phyloP scores from a whole-genome alignment of 352 stramenopile species.

The Hyaloperonospora arabidopsidis region DNA sequence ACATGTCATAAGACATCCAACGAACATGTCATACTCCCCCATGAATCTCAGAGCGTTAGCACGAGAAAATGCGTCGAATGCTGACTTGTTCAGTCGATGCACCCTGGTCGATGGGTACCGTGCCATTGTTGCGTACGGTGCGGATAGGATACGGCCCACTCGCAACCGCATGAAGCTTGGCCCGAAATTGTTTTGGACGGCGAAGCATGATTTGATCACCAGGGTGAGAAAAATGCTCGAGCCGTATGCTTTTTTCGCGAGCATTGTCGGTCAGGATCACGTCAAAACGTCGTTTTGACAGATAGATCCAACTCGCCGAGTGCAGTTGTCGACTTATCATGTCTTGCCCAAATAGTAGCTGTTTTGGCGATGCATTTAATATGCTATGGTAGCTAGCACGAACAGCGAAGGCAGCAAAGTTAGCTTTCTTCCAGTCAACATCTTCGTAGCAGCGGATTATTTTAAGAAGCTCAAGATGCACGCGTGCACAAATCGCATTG shows the following conservation, averaged over 20 bases:
- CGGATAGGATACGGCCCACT: constrained; percentile 6
- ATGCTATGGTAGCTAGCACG: constrained; percentile 12
- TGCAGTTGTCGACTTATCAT: constrained; percentile 8
- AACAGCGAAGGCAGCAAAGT: constrained; percentile 11
- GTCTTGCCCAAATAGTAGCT: constrained; percentile 11
- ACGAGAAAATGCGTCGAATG: constrained; percentile 14
- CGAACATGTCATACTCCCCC: constrained; percentile 7
- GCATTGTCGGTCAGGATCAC: constrained; percentile 15
- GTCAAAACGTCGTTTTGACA: constrained; percentile 7
- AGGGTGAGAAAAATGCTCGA: constrained; percentile 12
- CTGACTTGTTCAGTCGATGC: constrained; percentile 4
- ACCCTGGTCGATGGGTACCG: constrained; percentile 2
- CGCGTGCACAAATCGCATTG: constrained; percentile 11
- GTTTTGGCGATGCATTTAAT: constrained; percentile 5
- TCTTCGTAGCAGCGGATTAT: not conserved
- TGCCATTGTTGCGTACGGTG: constrained; percentile 9
- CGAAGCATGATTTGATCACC: constrained; percentile 8
- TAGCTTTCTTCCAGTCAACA: not conserved
- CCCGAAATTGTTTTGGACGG: constrained; percentile 3
- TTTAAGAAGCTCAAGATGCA: constrained; percentile 11
- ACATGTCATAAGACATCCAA: too few species aligned
- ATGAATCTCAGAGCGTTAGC: constrained; percentile 3
- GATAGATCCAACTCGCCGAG: constrained; percentile 10
- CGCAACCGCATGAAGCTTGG: not conserved
- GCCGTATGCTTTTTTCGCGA: constrained; percentile 8